A percentile compares a stretch with the other conserved stretches of the same genome.
Evolutionary conservation across 768 basidiomycete genomes (phyloP).

Genomic region (Calvatia gigantea): DNA sequence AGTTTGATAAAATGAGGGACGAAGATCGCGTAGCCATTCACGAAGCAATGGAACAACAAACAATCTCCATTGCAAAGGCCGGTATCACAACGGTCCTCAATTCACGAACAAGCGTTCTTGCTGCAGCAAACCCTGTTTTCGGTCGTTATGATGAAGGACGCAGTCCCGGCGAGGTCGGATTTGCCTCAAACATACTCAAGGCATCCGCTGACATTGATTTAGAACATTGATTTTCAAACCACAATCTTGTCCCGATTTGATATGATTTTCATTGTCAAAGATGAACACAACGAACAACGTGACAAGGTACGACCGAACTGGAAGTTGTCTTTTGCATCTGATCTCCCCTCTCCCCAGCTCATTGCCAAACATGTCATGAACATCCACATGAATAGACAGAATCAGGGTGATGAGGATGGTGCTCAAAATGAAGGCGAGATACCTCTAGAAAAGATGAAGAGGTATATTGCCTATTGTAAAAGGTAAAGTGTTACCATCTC

Average conservation of each 20-base stretch:
- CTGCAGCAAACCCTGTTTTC: conserved; percentile 97
- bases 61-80: conserved; percentile 98
- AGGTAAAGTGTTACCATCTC: conserved; percentile 40
- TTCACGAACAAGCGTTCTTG: conserved; percentile 91
- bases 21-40: conserved; percentile 99
- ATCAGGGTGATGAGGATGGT: conserved; percentile 54
- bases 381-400: conserved; percentile 94
- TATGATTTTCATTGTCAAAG: conserved; percentile 99
- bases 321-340: neutral
- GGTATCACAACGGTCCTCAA: conserved; percentile 98
- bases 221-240: conserved; percentile 98
- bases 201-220: neutral
- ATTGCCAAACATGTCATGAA: conserved; percentile 99
- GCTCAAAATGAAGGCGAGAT: conserved; percentile 82
- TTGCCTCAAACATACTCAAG: neutral
- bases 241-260: conserved; percentile 98
- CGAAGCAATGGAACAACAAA: conserved; percentile 99
- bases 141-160: conserved; percentile 96
- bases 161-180: conserved; percentile 83
- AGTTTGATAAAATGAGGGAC: conserved; percentile 99
- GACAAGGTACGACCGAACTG: conserved; percentile 63
- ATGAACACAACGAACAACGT: conserved; percentile 93
- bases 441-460: conserved; percentile 96
- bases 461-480: conserved; percentile 95
- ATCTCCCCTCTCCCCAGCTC: conserved; percentile 45